A percentile compares a stretch with the other conserved stretches of the same genome.
Conservation (phyloP, 805 yeast species). For the Saturnispora halmiae region DNA sequence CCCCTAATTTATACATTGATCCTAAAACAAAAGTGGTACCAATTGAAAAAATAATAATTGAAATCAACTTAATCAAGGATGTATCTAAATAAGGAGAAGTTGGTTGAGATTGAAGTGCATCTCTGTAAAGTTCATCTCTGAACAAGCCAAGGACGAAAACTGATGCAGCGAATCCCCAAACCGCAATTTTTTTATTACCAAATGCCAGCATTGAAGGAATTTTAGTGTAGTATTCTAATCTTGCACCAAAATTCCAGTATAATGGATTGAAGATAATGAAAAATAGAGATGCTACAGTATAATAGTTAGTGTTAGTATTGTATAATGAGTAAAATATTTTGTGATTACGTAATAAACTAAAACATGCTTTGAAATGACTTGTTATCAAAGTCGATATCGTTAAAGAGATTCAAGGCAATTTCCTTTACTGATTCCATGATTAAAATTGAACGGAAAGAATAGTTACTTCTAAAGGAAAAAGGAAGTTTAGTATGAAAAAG, state of each 20-base stretch:
- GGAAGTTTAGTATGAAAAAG: not conserved
- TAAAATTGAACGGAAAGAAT: not conserved
- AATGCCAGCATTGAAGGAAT: slow-evolving; percentile 66
- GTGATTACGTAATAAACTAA: slow-evolving; percentile 1
- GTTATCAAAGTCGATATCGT: slow-evolving; percentile 20
- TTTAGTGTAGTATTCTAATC: slow-evolving; percentile 73
- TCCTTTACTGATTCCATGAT: slow-evolving; percentile 1
- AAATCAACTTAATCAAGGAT: slow-evolving; percentile 32
- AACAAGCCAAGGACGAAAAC: slow-evolving; percentile 80
- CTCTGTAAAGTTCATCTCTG: slow-evolving; percentile 68
- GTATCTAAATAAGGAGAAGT: slow-evolving; percentile 45
- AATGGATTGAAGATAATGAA: slow-evolving; percentile 86
- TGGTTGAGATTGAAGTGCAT: slow-evolving; percentile 66
- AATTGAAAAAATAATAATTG: slow-evolving; percentile 43
- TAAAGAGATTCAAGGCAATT: slow-evolving; percentile 13
- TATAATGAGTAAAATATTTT: not conserved
- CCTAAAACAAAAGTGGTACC: slow-evolving; percentile 77
- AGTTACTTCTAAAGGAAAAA: not conserved
- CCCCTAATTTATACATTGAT: slow-evolving; percentile 88
- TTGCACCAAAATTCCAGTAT: slow-evolving; percentile 91
- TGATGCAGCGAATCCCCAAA: slow-evolving; percentile 72
- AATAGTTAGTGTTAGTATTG: slow-evolving; percentile 2
- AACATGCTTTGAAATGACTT: slow-evolving; percentile 22
- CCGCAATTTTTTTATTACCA: slow-evolving; percentile 60
- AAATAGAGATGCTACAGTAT: slow-evolving; percentile 38